A percentile compares a stretch with the other conserved stretches of the same genome.
phyloP scores from a whole-genome alignment of 176 grass and related monocot species.

The Aegilops tauschii region DNA sequence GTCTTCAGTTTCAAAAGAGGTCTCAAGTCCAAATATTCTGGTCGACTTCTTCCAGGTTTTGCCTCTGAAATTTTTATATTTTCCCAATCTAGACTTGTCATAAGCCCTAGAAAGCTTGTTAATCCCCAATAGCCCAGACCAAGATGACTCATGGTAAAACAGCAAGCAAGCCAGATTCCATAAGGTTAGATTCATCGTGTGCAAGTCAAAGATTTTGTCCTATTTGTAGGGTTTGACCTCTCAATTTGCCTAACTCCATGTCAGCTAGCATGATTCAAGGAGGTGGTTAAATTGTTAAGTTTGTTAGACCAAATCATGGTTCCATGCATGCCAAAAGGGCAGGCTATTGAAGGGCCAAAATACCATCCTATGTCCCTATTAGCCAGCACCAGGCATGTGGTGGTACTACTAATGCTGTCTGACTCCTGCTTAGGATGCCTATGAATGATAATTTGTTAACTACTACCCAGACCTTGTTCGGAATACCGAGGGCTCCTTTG shows the following conservation, averaged over 20 bases:
- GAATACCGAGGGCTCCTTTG: neutral
- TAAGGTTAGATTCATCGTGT: neutral
- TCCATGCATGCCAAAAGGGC: neutral
- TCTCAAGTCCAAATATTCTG: too few relatives aligned
- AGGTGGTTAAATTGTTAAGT: neutral
- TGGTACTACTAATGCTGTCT: neutral
- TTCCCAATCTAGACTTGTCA: too few relatives aligned
- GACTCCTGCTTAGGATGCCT: neutral
- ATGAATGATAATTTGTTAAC: neutral
- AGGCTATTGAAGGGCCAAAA: neutral
- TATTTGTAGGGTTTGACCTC: slow-evolving; percentile 8
- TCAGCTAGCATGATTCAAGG: neutral
- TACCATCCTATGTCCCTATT: neutral
- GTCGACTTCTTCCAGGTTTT: too few relatives aligned
- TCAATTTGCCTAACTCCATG: neutral
- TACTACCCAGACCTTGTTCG: neutral
- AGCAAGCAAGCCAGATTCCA: too few relatives aligned
- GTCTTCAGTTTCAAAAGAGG: too few relatives aligned
- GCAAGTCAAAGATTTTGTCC: neutral
- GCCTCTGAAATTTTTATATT: too few relatives aligned
- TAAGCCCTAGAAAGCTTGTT: too few relatives aligned
- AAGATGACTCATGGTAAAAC: too few relatives aligned
- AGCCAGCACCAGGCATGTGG: neutral
- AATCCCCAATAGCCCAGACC: too few relatives aligned
- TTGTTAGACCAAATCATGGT: neutral